These are phyloP conservation scores for Recurvomyces mirabilis DNA, from an alignment of 495 filamentous ascomycete genomes.

Conservation along the genomic window DNA sequence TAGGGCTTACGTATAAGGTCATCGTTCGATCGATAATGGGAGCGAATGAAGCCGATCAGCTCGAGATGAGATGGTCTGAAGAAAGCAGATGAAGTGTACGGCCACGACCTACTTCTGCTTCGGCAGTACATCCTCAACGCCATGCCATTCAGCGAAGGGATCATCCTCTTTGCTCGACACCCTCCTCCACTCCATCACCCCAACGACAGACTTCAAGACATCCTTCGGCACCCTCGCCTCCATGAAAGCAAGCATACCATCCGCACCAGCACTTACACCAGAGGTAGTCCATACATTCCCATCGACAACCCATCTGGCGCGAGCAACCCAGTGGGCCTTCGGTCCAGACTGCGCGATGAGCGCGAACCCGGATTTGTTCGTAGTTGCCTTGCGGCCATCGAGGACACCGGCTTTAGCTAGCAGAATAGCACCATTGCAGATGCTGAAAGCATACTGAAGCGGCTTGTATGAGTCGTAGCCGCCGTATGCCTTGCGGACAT, in stretches of 20 bases:
- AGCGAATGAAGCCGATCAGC: too few species aligned
- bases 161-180: conserved; percentile 26
- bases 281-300: conserved; percentile 58
- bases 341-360: conserved; percentile 30
- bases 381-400: conserved; percentile 48
- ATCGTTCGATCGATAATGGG: too few species aligned
- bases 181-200: conserved; percentile 30
- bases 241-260: conserved; percentile 47
- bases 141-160: conserved; percentile 35
- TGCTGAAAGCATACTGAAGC: conserved; percentile 47
- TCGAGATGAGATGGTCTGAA: too few species aligned
- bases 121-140: too few species aligned
- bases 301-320: conserved; percentile 54
- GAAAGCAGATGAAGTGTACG: too few species aligned
- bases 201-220: conserved; percentile 21
- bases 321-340: conserved; percentile 46
- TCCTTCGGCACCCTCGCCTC: conserved; percentile 34
- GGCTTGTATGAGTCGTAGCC: conserved; percentile 28
- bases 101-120: too few species aligned
- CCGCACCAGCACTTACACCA: conserved; percentile 55
- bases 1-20: too few species aligned
- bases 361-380: conserved; percentile 38
- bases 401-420: conserved; percentile 45
- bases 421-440: conserved; percentile 49
- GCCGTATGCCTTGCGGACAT: conserved; percentile 5